phyloP scores from a whole-genome alignment of 768 basidiomycete species.

The Sarcomyxa edulis region DNA sequence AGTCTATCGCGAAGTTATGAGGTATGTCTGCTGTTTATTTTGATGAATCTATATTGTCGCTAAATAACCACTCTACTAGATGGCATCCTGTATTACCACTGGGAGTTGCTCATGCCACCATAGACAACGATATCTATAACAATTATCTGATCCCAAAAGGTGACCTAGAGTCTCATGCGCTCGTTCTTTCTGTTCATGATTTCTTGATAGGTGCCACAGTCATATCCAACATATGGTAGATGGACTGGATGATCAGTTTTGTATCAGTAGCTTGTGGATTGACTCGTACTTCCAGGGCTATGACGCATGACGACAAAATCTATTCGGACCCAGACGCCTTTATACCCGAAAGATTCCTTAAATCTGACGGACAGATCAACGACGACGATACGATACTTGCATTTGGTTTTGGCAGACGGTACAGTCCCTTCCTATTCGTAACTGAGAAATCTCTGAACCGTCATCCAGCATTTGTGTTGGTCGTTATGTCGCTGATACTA shows the following conservation, averaged over 20 bases:
- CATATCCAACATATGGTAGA: slow-evolving; percentile 4
- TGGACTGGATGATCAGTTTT: not conserved
- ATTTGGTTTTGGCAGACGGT: slow-evolving; percentile 7
- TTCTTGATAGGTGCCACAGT: slow-evolving; percentile 7
- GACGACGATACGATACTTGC: slow-evolving; percentile 1
- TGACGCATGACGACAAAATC: slow-evolving; percentile 2
- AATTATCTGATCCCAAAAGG: slow-evolving; percentile 3
- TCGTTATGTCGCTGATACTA: slow-evolving; percentile 24
- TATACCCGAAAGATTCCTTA: slow-evolving; percentile 4
- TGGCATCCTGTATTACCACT: no score
- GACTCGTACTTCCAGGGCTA: not conserved
- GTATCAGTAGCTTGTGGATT: no score
- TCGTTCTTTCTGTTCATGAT: slow-evolving; percentile 2
- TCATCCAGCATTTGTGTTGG: slow-evolving; percentile 25
- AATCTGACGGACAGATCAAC: not conserved
- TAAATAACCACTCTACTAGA: no score
- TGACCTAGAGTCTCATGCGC: not conserved
- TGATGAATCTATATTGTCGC: no score
- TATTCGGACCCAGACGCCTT: not conserved
- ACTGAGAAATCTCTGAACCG: no score
- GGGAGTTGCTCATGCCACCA: slow-evolving; percentile 3
- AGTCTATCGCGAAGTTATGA: no score
- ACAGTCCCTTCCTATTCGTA: not conserved
- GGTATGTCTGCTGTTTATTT: no score
- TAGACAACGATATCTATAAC: slow-evolving; percentile 2